Conservation (phyloP, 108 stramenopile species). For the Tribonema minus region DNA sequence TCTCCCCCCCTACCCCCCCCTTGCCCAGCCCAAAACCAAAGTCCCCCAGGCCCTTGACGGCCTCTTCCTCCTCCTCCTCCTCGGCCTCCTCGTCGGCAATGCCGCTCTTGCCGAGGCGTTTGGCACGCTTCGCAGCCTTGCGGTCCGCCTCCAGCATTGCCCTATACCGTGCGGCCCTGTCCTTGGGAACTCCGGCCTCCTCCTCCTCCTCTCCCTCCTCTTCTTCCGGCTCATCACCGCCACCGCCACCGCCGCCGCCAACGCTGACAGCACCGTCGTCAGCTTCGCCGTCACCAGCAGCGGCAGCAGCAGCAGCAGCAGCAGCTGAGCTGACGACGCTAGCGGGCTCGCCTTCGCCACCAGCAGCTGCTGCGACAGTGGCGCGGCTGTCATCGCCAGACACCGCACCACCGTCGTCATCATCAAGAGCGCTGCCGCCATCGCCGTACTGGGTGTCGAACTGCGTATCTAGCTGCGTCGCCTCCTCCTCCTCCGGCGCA, state of each 20-base stretch:
- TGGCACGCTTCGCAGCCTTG: neutral
- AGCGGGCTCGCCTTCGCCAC: too few relatives aligned
- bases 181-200: constrained; percentile 22
- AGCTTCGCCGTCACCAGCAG: neutral
- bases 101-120: constrained; percentile 23
- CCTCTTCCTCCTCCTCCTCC: constrained; percentile 49
- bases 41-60: constrained; percentile 42
- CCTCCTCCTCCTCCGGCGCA: neutral
- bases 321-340: too few relatives aligned
- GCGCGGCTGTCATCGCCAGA: neutral
- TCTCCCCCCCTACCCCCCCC: neutral
- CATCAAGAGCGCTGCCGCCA: neutral
- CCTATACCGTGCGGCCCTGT: constrained; percentile 30
- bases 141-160: constrained; percentile 46
- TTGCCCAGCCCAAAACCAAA: constrained; percentile 39
- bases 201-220: constrained; percentile 10
- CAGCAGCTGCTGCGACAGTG: neutral
- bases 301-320: neutral
- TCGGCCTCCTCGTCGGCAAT: constrained; percentile 44
- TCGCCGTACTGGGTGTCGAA: neutral
- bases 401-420: neutral
- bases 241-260: neutral
- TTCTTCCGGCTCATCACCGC: neutral
- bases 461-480: neutral
- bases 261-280: neutral